Conservation (phyloP, 768 basidiomycete genomes). For the Leucosporidium creatinivorum region DNA sequence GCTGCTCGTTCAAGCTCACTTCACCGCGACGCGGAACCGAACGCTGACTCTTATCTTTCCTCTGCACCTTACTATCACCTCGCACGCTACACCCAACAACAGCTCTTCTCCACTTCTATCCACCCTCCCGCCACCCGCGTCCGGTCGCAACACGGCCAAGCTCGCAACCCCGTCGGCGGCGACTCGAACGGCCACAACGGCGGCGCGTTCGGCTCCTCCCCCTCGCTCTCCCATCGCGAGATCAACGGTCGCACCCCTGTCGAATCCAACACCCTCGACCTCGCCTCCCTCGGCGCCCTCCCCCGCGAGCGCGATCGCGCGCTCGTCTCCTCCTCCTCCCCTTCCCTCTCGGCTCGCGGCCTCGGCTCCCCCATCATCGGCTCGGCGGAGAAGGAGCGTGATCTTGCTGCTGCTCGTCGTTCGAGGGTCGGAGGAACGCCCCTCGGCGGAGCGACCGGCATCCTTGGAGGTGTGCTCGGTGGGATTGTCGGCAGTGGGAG, state of each 20-base stretch:
- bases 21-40: too few relatives aligned
- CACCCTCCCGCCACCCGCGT: slow-evolving; percentile 16
- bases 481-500: slow-evolving; percentile 12
- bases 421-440: slow-evolving; percentile 16
- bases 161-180: slow-evolving; percentile 11
- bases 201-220: neutral
- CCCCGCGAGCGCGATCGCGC: slow-evolving; percentile 32
- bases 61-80: slow-evolving; percentile 10
- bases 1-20: too few relatives aligned
- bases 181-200: neutral
- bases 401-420: slow-evolving; percentile 1
- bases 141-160: slow-evolving; percentile 12
- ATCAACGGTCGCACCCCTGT: neutral
- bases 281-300: slow-evolving; percentile 26
- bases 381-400: slow-evolving; percentile 2
- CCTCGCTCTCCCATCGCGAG: neutral
- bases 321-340: slow-evolving; percentile 24
- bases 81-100: neutral
- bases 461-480: slow-evolving; percentile 31
- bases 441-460: slow-evolving; percentile 14
- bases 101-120: slow-evolving; percentile 32
- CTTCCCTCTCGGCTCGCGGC: slow-evolving; percentile 17
- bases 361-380: neutral
- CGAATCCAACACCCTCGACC: slow-evolving; percentile 28
- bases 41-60: too few relatives aligned